A percentile compares a stretch with the other conserved stretches of the same genome.
Conservation (phyloP, 2,329 filamentous ascomycete genomes). For the Talaromyces sp. region DNA sequence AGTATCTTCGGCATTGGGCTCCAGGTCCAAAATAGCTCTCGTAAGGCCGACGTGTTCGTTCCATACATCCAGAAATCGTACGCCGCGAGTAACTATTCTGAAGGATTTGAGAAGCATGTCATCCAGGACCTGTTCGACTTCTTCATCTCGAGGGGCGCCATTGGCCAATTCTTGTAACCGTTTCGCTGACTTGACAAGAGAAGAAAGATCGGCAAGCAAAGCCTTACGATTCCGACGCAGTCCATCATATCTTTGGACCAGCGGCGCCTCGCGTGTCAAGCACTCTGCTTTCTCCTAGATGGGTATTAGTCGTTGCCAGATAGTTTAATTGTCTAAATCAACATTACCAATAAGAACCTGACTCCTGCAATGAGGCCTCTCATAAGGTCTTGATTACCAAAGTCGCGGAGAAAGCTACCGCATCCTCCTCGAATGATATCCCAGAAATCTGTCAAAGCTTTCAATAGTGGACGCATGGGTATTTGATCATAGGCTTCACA, state of each 20-base stretch:
- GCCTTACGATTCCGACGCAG: constrained; percentile 81
- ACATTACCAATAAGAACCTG: constrained; percentile 72
- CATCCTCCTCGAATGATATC: constrained; percentile 78
- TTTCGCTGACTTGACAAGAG: constrained; percentile 85
- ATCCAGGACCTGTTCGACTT: constrained; percentile 64
- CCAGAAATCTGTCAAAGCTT: constrained; percentile 87
- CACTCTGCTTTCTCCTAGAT: constrained; percentile 80
- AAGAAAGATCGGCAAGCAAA: constrained; percentile 81
- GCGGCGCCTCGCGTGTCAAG: constrained; percentile 72
- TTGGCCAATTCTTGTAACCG: constrained; percentile 71
- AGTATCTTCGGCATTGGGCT: constrained; percentile 25
- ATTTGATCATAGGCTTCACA: constrained; percentile 92
- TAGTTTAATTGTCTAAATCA: not conserved
- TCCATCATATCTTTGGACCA: constrained; percentile 71
- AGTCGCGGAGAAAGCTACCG: constrained; percentile 71
- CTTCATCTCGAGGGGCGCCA: constrained; percentile 40
- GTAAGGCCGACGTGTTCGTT: constrained; percentile 55
- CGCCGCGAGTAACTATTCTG: constrained; percentile 86
- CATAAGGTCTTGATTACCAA: constrained; percentile 90
- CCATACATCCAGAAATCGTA: constrained; percentile 84
- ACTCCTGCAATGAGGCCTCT: constrained; percentile 91
- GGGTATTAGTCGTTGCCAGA: constrained; percentile 4
- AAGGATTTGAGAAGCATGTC: constrained; percentile 93
- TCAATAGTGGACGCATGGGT: constrained; percentile 78
- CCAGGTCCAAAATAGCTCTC: constrained; percentile 39